Evolutionary conservation across 495 filamentous ascomycete species (phyloP).

Genomic region (Paragyromitra xinjiangensis): DNA sequence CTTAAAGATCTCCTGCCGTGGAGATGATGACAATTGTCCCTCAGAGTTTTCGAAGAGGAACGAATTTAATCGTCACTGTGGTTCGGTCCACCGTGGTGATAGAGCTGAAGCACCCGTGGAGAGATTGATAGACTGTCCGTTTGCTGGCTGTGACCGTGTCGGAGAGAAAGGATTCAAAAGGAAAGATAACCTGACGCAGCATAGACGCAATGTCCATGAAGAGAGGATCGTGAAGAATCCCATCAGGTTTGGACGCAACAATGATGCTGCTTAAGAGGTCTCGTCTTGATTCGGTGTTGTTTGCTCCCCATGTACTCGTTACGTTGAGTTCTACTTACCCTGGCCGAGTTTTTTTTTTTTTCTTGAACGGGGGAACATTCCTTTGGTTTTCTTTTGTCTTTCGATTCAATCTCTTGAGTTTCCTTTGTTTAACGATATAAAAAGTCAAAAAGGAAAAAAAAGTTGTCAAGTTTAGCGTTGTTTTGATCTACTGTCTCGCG

Average conservation of each 20-base stretch:
- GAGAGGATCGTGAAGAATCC: slow-evolving; percentile 10
- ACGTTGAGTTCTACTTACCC: not conserved
- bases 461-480: not conserved
- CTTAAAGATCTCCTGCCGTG: slow-evolving; percentile 9
- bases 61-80: slow-evolving; percentile 7
- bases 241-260: not conserved
- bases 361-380: not conserved
- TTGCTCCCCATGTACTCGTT: not conserved
- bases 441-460: not conserved
- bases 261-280: not conserved
- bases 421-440: not conserved
- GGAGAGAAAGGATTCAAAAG: slow-evolving; percentile 28
- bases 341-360: not conserved
- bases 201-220: slow-evolving; percentile 13
- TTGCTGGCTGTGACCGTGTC: slow-evolving; percentile 9
- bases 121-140: slow-evolving; percentile 10
- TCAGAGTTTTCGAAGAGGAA: slow-evolving; percentile 1
- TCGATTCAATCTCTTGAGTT: not conserved
- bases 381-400: not conserved
- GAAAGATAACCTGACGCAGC: slow-evolving; percentile 38
- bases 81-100: not conserved
- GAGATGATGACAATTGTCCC: not conserved
- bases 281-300: not conserved
- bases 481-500: not conserved
- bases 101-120: not conserved